Base-by-base conservation (phyloP, 2,329 filamentous ascomycete genomes). In the Stagonosporopsis cucurbitacearum region DNA sequence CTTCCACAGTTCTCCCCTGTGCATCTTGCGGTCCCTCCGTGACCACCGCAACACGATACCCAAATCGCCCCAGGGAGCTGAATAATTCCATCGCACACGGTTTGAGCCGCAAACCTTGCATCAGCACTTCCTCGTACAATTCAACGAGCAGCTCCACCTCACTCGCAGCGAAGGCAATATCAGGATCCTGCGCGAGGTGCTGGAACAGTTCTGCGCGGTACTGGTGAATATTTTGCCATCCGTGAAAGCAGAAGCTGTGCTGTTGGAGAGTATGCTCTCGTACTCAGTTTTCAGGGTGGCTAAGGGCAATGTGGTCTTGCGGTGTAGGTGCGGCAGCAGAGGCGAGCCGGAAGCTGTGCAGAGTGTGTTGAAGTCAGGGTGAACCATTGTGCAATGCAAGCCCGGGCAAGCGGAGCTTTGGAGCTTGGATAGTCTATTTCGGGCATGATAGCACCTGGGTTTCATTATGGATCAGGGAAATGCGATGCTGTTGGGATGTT, bases 291-390 rank as follows among this genome's bases (percentile, higher is more conserved):
- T 0, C 5, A 49, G 23, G 2, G 37, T 28, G 11, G 15, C 19
- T 1, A 40, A 3, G 3, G 45, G 6, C 26, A 4, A 13, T 2
- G 2, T 11, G 6, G 17, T 32, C 11, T 19, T 2, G 60, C 41
- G 11, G 53, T 59, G 59, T 13, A 81, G 73, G 6, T 44, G 80
- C 80, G 4, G 59, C 49, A 0, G 59, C 54, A 1, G 79, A 80
- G 11, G 77, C 77, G 17, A 61, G 69, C 44, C 78, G 77, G 44
- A 81, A 82, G 41, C 79, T 73, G 54, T 82, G 80, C 1, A 82
- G 66, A 0, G 79, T 81, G 58, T 82, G 51, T 82, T 80, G 6
- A 83, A 74, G 36, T 82, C 80, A 82, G 82, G 1, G 75, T 78
- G 33, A 80, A 73, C 77, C 79, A 81, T 23, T 30, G 54, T 13